Evolutionary conservation across 768 basidiomycete genomes (phyloP), one percentile per base, ranked within the genome.

Genomic region (Rhodocollybia butyracea): DNA sequence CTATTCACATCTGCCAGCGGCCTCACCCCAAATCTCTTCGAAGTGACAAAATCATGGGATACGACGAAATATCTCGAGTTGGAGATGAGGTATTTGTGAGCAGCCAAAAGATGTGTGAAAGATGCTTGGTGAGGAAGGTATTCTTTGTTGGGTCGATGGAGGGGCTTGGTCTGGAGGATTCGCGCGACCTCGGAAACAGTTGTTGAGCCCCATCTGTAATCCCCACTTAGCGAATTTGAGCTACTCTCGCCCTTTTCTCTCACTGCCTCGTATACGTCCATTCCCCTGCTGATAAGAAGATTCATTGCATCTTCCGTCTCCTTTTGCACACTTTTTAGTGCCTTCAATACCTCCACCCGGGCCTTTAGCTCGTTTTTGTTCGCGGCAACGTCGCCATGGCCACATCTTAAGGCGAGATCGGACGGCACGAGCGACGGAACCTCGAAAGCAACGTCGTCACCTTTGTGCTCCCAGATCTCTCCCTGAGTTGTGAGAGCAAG

Each of bases 71-170:
- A 70, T 8, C 72, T 42, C 2, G 80, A 63, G 19, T 77, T 64
- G 6, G 72, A 66, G 78, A 91, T 83, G 59, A 94, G 71, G 59
- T 79, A 78, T 57, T 81, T 82, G 68, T 94, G 90, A 0, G 83
- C 66, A n/a, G 76, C 77, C 51, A 82, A 74, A 11, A 73, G 67
- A 8, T 34, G 67, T 60, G 53, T 69, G 64, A 29, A 68, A 62
- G 64, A 64, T n/a, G 75, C 70, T 5, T 68, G 64, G 10, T 15
- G 19, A 11, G 22, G 22, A 45, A 26, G 7, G 26, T 11, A n/a
- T 12, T 13, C 3, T 26, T 22, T 11, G 43, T 45, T 12, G 22
- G 24, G 11, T 42, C 11, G 11, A 5, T 45, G 26, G 26, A 15
- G 4, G 13, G 26, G 15, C 43, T 26, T 12, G 62, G 60, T 22